These are phyloP conservation scores for Yarrowia hollandica DNA, from an alignment of 805 yeast genomes.

Conservation along the genomic window DNA sequence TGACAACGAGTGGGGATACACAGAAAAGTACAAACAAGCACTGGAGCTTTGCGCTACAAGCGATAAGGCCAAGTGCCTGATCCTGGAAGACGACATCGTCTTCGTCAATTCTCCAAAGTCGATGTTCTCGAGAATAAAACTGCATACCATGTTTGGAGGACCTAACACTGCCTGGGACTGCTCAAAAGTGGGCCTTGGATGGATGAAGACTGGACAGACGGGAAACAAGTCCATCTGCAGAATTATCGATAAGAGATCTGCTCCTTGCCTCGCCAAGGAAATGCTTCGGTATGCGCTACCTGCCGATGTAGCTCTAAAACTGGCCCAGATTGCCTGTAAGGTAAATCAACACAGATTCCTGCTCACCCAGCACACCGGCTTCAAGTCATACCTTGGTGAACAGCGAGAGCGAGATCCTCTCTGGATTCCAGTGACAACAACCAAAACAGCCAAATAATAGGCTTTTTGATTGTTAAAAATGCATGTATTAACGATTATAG, in stretches of 20 bases:
- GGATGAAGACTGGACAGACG: conserved; percentile 32
- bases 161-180: conserved; percentile 33
- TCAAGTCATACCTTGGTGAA: not conserved
- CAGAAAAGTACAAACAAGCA: conserved; percentile 6
- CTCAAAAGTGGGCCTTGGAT: conserved; percentile 33
- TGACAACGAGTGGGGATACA: conserved; percentile 13
- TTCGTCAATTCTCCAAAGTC: conserved; percentile 28
- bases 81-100: conserved; percentile 33
- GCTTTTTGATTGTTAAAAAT: not conserved
- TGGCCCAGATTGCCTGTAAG: conserved; percentile 30
- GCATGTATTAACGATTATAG: conserved; percentile 10
- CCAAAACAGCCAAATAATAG: not conserved
- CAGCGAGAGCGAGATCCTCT: conserved; percentile 5
- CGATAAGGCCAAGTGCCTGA: conserved; percentile 31
- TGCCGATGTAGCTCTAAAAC: conserved; percentile 32
- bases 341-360: conserved; percentile 28
- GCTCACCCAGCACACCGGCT: conserved; percentile 16
- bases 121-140: conserved; percentile 28
- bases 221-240: conserved; percentile 34
- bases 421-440: not conserved
- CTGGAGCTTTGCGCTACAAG: conserved; percentile 30
- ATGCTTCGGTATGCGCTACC: conserved; percentile 28
- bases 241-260: conserved; percentile 29
- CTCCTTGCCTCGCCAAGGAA: conserved; percentile 29
- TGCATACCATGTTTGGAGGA: conserved; percentile 32